Evolutionary conservation across 352 stramenopile genomes (phyloP), one percentile per base, ranked within the genome.

Genomic region (Phytophthora colocasiae): DNA sequence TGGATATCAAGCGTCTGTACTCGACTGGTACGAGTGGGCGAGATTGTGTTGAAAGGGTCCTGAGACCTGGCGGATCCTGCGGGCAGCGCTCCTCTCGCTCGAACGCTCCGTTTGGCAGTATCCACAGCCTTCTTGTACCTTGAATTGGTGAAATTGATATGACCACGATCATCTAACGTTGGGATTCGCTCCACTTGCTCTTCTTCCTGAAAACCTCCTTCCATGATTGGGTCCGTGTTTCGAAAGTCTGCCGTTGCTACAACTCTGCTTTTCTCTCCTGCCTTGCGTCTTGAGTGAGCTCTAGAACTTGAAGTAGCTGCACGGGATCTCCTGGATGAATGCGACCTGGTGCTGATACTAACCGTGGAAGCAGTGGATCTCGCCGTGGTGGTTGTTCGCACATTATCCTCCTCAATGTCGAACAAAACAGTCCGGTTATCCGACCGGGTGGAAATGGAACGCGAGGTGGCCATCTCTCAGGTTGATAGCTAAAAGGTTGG

Each of bases 351-450:
- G 54, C 43, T 63, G 38, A 32, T 60, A 61, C 47, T 59, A 29
- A 26, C 43, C 8, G 32, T 58, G 1, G 54, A 56, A 12, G 54
- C 12, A 14, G 31, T 36, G 31, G 31, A 36, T 36, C 31, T 64
- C 41, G 54, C 26, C 17, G 72, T 65, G 8, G 57, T 69, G 10
- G 49, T 56, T 14, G 51, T 32, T 47, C 57, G 44, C 15, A 62
- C 71, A 64, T 71, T 63, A 64, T 85, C 71, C 38, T 82, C 77
- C 11, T 62, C 73, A 34, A 85, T 82, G 41, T 85, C 59, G 55
- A 82, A 82, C 32, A 81, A 58, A 47, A 82, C 71, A 19, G 71
- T 72, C 69, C 73, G 52, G 31, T 63, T 66, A 17, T 32, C 51
- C 26, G 64, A 69, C 48, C 60, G 63, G 22, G 58, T 71, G 34